Evolutionary conservation across 2,329 filamentous ascomycete species (phyloP).

Genomic region (Scleromitrula shiraiana): DNA sequence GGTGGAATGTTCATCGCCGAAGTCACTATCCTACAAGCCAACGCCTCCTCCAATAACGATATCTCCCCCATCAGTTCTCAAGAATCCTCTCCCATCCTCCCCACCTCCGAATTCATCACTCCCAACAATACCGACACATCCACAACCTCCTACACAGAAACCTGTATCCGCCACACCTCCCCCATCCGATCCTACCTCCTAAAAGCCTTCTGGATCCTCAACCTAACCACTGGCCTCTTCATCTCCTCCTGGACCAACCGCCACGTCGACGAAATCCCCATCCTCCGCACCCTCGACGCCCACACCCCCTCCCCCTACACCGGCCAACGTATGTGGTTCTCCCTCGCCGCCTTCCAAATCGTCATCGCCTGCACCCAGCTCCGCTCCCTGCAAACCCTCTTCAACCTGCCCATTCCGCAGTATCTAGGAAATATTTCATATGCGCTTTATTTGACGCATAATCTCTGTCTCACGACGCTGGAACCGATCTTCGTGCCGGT

Average conservation of each 20-base stretch:
- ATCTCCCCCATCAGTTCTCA: background rate
- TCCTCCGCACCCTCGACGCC: slow-evolving; percentile 17
- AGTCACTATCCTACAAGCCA: slow-evolving; percentile 32
- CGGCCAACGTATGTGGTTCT: slow-evolving; percentile 27
- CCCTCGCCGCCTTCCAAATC: slow-evolving; percentile 26
- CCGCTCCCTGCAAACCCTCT: slow-evolving; percentile 33
- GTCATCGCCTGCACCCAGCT: slow-evolving; percentile 30
- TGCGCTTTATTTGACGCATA: slow-evolving; percentile 51
- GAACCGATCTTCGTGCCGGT: slow-evolving; percentile 21
- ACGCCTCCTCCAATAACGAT: background rate
- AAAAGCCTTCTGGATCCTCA: slow-evolving; percentile 23
- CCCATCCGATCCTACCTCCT: slow-evolving; percentile 3
- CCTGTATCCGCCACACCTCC: slow-evolving; percentile 4
- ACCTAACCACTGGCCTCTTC: slow-evolving; percentile 22
- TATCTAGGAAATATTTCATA: slow-evolving; percentile 51
- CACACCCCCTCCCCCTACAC: slow-evolving; percentile 23
- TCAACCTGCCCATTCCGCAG: slow-evolving; percentile 41
- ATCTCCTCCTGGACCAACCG: slow-evolving; percentile 27
- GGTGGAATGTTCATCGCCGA: slow-evolving; percentile 40
- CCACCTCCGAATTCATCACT: slow-evolving; percentile 18
- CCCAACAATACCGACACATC: slow-evolving; percentile 13
- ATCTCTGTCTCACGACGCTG: slow-evolving; percentile 36
- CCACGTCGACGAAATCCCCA: slow-evolving; percentile 20
- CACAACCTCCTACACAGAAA: slow-evolving; percentile 6
- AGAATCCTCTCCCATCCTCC: slow-evolving; percentile 6